Evolutionary conservation across 176 grass and related monocot species (phyloP).

Genomic region (Oryza longistaminata): DNA sequence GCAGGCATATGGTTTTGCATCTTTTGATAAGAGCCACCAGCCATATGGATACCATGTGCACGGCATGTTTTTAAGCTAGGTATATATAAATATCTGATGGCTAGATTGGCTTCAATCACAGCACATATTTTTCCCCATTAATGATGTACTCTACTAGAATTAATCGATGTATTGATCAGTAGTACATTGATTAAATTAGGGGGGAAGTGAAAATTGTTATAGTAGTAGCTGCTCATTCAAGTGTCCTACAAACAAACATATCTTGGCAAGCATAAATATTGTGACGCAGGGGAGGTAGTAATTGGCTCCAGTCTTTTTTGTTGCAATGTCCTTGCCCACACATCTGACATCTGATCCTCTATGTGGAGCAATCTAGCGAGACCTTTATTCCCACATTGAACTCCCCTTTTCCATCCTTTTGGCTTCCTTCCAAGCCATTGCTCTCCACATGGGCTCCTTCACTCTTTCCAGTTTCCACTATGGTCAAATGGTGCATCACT

Average conservation of each 20-base stretch:
- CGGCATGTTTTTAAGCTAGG: not conserved
- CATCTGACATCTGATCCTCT: constrained; percentile 11
- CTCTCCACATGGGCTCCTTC: constrained; percentile 38
- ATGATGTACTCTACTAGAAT: not conserved
- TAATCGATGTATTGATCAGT: not conserved
- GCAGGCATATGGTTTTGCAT: not conserved
- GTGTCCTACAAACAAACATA: not conserved
- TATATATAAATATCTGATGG: not conserved
- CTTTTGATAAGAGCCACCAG: constrained; percentile 38
- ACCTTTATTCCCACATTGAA: constrained; percentile 25
- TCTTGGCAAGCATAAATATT: not conserved
- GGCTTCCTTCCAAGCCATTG: constrained; percentile 22
- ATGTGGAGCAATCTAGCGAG: not conserved
- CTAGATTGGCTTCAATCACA: not conserved
- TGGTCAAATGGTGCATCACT: constrained; percentile 13
- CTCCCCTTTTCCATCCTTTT: not conserved
- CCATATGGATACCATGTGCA: constrained; percentile 30
- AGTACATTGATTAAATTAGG: not conserved
- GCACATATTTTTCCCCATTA: not conserved
- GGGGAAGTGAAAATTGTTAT: not conserved
- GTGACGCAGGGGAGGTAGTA: not conserved
- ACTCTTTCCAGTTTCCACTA: not conserved
- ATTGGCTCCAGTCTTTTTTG: no score
- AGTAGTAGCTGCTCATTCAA: not conserved
- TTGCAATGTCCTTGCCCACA: not conserved